Evolutionary conservation across 306 rosid species (phyloP), one percentile per base, ranked within the genome.

Genomic region (Lithocarpus polystachyus): DNA sequence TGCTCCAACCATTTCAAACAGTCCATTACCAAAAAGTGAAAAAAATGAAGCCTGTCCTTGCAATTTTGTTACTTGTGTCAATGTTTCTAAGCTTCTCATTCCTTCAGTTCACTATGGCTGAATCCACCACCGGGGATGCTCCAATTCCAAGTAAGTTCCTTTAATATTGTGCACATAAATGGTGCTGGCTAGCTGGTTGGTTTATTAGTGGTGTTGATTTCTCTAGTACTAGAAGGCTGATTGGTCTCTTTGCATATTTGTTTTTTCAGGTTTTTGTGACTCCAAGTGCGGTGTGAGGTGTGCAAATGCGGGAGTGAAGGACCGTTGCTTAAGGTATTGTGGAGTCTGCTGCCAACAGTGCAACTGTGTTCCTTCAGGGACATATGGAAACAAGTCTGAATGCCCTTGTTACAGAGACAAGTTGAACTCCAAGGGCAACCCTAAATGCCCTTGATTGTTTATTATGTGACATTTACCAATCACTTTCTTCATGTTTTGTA

Each of bases 401-500:
- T 83, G 83, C 61, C 86, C 86, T 69, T 83, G 86, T 64, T 83
- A 83, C 26, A 75, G 80, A 31, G 86, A 83, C 86, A 74, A 29
- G 76, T 68, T 73, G 83, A 83, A 79, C 81, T 79, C 86, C 56
- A 83, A 79, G 80, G 86, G 86, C 23, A 53, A 61, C 51, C 45
- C 86, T 15, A 83, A 83, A 22, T 83, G 86, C 45, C 86, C 83
- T 62, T 83, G 15, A 60, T 73, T 40, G 18, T 70, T 33, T 15
- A 22, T n/a, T 48, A 6, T 68, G 20, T 65, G 19, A 17, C 4
- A 5, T 29, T 65, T 65, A 6, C 43, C 20, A 29, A 29, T 29
- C 45, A 64, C 10, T 29, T 65, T 7, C 71, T 33, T 31, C 15
- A 3, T 33, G 23, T 31, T 4, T 67, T 65, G 6, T 64, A 8